Percentiles rank a stretch among this genome's conserved stretches.
Conservation (phyloP, 2,329 filamentous ascomycete species). For the Trichoderma breve region DNA sequence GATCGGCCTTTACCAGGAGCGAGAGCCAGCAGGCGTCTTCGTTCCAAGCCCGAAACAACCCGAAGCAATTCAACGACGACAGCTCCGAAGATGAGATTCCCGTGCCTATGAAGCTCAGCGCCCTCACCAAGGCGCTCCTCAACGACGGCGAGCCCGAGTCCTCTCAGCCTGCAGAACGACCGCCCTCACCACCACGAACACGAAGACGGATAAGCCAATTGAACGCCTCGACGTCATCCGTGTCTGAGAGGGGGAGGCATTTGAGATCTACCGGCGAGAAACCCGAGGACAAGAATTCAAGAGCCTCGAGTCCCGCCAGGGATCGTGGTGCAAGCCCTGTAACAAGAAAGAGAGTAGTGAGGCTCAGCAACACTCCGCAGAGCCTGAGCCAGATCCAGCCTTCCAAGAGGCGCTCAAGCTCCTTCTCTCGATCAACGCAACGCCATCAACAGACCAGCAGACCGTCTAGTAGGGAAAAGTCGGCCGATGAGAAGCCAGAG, state of each 20-base stretch:
- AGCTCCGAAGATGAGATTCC: constrained; percentile 94
- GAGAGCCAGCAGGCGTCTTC: constrained; percentile 44
- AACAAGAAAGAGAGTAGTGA: constrained; percentile 54
- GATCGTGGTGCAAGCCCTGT: constrained; percentile 53
- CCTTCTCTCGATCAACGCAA: constrained; percentile 40
- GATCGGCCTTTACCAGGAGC: constrained; percentile 44
- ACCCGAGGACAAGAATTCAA: constrained; percentile 36
- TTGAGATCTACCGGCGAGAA: constrained; percentile 50
- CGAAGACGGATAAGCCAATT: constrained; percentile 51
- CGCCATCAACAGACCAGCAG: constrained; percentile 36
- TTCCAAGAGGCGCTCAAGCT: constrained; percentile 50
- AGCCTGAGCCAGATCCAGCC: constrained; percentile 42
- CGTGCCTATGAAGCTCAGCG: constrained; percentile 89
- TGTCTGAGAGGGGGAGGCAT: constrained; percentile 45
- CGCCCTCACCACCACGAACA: constrained; percentile 46
- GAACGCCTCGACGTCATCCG: constrained; percentile 43
- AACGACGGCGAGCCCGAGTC: constrained; percentile 57
- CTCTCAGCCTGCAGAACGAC: constrained; percentile 27
- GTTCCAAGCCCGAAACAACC: constrained; percentile 33
- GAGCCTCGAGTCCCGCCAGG: constrained; percentile 45
- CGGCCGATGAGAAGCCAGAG: constrained; percentile 40
- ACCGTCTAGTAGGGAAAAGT: constrained; percentile 42
- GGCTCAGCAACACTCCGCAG: constrained; percentile 52
- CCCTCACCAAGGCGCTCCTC: constrained; percentile 82
- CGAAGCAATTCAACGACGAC: constrained; percentile 60